phyloP scores from a whole-genome alignment of 2,329 filamentous ascomycete genomes.

The Exophiala sp. region DNA sequence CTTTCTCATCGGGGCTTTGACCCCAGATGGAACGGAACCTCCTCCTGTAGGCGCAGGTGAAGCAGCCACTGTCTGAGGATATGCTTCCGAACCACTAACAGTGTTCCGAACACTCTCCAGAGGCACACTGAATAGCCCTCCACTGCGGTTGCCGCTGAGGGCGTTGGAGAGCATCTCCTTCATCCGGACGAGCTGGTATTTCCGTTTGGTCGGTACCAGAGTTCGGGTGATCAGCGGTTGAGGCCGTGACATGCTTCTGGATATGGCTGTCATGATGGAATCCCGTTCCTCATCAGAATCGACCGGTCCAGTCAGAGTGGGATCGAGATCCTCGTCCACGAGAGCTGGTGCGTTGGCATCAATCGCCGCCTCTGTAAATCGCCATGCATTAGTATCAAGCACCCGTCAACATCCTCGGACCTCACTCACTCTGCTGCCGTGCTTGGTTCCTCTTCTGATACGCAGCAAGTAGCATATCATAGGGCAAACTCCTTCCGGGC shows the following conservation, averaged over 20 bases:
- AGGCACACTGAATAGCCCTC: slow-evolving; percentile 38
- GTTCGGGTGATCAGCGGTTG: slow-evolving; percentile 66
- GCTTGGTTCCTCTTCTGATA: slow-evolving; percentile 99
- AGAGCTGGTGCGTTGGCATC: slow-evolving; percentile 79
- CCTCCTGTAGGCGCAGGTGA: slow-evolving; percentile 16
- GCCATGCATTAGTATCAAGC: slow-evolving; percentile 23
- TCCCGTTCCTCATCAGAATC: slow-evolving; percentile 94
- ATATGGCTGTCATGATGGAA: slow-evolving; percentile 73
- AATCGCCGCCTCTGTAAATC: slow-evolving; percentile 72
- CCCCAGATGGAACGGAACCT: slow-evolving; percentile 17
- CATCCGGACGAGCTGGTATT: slow-evolving; percentile 58
- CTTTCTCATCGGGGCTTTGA: slow-evolving; percentile 21
- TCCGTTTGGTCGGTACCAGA: slow-evolving; percentile 45
- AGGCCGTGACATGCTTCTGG: slow-evolving; percentile 59
- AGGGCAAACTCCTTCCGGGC: slow-evolving; percentile 77
- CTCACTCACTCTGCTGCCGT: slow-evolving; percentile 79
- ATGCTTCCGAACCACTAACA: slow-evolving; percentile 21
- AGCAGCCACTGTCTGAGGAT: slow-evolving; percentile 16
- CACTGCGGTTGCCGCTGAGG: slow-evolving; percentile 46
- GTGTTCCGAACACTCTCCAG: slow-evolving; percentile 21
- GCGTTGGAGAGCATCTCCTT: slow-evolving; percentile 58
- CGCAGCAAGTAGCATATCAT: slow-evolving; percentile 81
- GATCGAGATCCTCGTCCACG: slow-evolving; percentile 35
- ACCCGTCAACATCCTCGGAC: neutral
- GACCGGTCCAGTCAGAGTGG: slow-evolving; percentile 52